Base-by-base conservation (phyloP, 176 grass and related monocot genomes). In the Lolium rigidum region DNA sequence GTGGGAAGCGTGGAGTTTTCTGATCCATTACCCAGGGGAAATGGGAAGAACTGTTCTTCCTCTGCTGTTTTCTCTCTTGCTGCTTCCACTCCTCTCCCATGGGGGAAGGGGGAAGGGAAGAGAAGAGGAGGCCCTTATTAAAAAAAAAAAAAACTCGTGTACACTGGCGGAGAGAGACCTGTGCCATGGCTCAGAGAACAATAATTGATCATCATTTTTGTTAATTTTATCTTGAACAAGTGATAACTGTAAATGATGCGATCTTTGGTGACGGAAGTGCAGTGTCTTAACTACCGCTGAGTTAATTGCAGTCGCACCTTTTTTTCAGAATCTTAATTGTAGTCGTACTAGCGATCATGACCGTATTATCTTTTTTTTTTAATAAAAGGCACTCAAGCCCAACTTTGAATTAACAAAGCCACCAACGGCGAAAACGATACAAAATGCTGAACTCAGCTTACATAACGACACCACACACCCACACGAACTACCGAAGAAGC, bases 311-410 rank as follows among this genome's bases (percentile, higher is more conserved):
- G 61, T 64, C 61, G 28, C 24, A 64, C 61, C 21, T 24, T 69
- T 20, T 4, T 9, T 48, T 8, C 31, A 24, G 70, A 26, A 50
- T 50, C 22, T 70, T 86, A 90, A 86, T 82, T 54, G 28, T 31
- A 49, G 51, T 81, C 77, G 55, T 85, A 66, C 4, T 31, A 59
- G 68, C 5, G 68, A 81, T 81, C 58, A 85, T 81, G 87, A 76
- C 55, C n/a, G 6, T 84, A 76, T 62, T n/a, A n/a, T n/a, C n/a
- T n/a, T n/a, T n/a, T n/a, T n/a, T n/a, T n/a, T n/a, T n/a, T n/a
- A n/a, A n/a, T n/a, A n/a, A n/a, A n/a, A n/a, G n/a, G n/a, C n/a
- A n/a, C n/a, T n/a, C n/a, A n/a, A n/a, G n/a, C n/a, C n/a, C n/a
- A n/a, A n/a, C n/a, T n/a, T n/a, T n/a, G n/a, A n/a, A n/a, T n/a